These are phyloP conservation scores for Rhizophora mangle DNA, from an alignment of 345 rosid genomes.

Conservation along the genomic window DNA sequence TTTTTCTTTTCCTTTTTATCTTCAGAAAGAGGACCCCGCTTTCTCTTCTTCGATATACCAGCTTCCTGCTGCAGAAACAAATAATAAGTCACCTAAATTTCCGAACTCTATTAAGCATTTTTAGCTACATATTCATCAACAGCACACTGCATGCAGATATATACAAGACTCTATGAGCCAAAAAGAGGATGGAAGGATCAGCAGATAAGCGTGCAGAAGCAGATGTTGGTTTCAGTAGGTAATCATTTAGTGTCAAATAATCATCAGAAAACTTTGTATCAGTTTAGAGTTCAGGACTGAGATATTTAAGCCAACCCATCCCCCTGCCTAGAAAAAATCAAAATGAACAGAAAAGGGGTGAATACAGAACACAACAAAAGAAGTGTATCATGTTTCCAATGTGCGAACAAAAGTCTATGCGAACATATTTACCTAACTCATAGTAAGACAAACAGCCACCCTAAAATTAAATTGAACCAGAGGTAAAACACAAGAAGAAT, in stretches of 20 bases:
- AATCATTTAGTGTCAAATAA: no score
- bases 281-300: no score
- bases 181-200: background rate
- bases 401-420: no score
- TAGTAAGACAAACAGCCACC: no score
- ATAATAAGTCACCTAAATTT: background rate
- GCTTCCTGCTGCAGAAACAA: conserved; percentile 27
- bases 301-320: no score
- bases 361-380: background rate
- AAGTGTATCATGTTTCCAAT: no score
- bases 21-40: conserved; percentile 39
- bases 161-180: background rate
- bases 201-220: background rate
- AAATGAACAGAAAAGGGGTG: background rate
- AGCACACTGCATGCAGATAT: background rate
- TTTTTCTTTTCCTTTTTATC: conserved; percentile 60
- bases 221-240: background rate
- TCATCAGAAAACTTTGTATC: no score
- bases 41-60: conserved; percentile 36
- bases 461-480: background rate
- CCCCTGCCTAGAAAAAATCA: background rate
- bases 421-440: no score
- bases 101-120: background rate
- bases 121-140: background rate
- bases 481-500: conserved; percentile 1